Evolutionary conservation across 768 basidiomycete species (phyloP).

Genomic region (Termitomyces bulborhizus): DNA sequence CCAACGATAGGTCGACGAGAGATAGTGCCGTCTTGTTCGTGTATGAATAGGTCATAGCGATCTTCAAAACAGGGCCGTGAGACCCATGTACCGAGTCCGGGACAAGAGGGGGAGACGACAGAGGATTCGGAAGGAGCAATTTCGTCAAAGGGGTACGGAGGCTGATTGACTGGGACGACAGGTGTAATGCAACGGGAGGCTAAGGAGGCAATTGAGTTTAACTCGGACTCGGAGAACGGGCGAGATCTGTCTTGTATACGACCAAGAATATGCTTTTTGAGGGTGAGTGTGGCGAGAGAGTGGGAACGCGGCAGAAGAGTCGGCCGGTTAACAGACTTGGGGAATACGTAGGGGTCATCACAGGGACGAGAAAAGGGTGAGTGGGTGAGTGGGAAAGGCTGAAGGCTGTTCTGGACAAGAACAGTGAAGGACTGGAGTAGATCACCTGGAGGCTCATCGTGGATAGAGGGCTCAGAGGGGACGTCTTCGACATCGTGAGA

Average conservation of each 20-base stretch:
- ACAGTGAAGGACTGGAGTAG: slow-evolving; percentile 21
- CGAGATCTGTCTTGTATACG: slow-evolving; percentile 30
- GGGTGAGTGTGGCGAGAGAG: slow-evolving; percentile 38
- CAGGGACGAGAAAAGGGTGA: slow-evolving; percentile 44
- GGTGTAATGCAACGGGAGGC: slow-evolving; percentile 24
- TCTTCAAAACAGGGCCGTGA: slow-evolving; percentile 75
- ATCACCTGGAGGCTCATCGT: slow-evolving; percentile 3
- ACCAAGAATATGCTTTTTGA: slow-evolving; percentile 45
- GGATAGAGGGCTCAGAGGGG: slow-evolving; percentile 11
- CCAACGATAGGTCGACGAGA: slow-evolving; percentile 38
- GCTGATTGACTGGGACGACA: slow-evolving; percentile 17
- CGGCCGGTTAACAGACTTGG: slow-evolving; percentile 47
- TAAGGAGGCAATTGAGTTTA: slow-evolving; percentile 39
- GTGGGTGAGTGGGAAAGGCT: slow-evolving; percentile 30
- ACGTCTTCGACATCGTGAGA: slow-evolving; percentile 12
- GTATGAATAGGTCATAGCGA: slow-evolving; percentile 49
- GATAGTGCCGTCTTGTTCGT: slow-evolving; percentile 29
- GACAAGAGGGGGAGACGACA: slow-evolving; percentile 35
- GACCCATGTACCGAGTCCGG: slow-evolving; percentile 63
- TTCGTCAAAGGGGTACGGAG: slow-evolving; percentile 25
- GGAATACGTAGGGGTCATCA: slow-evolving; percentile 33
- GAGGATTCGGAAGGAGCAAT: slow-evolving; percentile 24
- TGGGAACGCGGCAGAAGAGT: slow-evolving; percentile 27
- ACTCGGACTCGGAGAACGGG: slow-evolving; percentile 32
- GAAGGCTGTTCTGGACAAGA: slow-evolving; percentile 42